Percentiles rank a stretch among this genome's conserved stretches.
phyloP scores from a whole-genome alignment of 345 rosid species.

The Clarkia xantiana region DNA sequence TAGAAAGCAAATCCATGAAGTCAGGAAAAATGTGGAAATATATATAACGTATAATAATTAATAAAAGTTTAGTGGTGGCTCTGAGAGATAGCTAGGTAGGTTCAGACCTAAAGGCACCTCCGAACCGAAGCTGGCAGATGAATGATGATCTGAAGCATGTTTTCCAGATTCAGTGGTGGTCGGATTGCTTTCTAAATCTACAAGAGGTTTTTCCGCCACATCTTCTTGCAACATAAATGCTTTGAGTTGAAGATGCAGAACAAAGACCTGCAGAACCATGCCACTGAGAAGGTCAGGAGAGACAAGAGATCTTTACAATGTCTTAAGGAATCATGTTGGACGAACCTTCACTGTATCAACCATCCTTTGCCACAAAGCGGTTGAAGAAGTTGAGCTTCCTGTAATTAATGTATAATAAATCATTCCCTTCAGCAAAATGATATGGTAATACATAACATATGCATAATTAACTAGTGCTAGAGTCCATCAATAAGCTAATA shows the following conservation, averaged over 20 bases:
- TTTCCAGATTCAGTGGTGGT: slow-evolving; percentile 18
- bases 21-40: slow-evolving; percentile 1
- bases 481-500: neutral
- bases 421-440: neutral
- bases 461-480: neutral
- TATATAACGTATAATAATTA: too few species aligned
- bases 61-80: slow-evolving; percentile 1
- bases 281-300: neutral
- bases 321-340: too few species aligned
- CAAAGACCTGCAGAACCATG: slow-evolving; percentile 20
- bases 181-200: slow-evolving; percentile 12
- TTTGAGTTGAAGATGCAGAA: slow-evolving; percentile 50
- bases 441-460: neutral
- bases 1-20: slow-evolving; percentile 12
- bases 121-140: slow-evolving; percentile 50
- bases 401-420: neutral
- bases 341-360: too few species aligned
- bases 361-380: too few species aligned
- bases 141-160: slow-evolving; percentile 27
- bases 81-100: slow-evolving; percentile 2
- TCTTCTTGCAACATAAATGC: slow-evolving; percentile 24
- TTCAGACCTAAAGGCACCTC: slow-evolving; percentile 41
- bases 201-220: slow-evolving; percentile 22
- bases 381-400: too few species aligned
- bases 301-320: neutral